These are phyloP conservation scores for Coprinopsis sp. DNA, from an alignment of 768 basidiomycete genomes.

Conservation along the genomic window DNA sequence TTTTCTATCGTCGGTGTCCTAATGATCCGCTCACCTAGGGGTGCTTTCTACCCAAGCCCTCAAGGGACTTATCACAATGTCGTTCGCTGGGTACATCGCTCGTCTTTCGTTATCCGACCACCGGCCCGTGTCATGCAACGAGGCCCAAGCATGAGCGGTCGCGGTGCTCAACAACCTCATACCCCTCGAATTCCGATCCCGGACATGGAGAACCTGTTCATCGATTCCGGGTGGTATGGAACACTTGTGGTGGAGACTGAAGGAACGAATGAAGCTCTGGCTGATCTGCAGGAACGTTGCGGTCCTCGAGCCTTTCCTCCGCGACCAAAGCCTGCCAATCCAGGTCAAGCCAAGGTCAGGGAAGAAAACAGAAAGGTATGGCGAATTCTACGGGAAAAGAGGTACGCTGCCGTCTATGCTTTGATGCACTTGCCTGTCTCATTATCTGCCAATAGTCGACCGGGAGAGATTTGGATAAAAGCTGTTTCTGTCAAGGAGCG, in stretches of 20 bases:
- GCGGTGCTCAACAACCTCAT: constrained; percentile 14
- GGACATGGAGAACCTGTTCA: constrained; percentile 46
- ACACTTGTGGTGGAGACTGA: constrained; percentile 81
- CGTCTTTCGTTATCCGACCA: constrained; percentile 65
- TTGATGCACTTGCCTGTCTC: constrained; percentile 6
- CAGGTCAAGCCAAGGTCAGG: constrained; percentile 23
- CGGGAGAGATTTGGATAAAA: constrained; percentile 69
- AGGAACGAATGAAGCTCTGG: constrained; percentile 80
- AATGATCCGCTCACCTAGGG: constrained; percentile 9
- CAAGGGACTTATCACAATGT: constrained; percentile 78
- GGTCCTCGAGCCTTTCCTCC: constrained; percentile 64
- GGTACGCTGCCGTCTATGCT: constrained; percentile 31
- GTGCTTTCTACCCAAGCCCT: constrained; percentile 42
- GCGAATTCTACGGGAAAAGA: constrained; percentile 72
- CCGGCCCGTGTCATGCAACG: constrained; percentile 30
- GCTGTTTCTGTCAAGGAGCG: constrained; percentile 65
- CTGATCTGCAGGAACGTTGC: constrained; percentile 72
- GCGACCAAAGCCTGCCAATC: constrained; percentile 40
- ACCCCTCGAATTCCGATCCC: constrained; percentile 48
- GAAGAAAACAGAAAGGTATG: constrained; percentile 41
- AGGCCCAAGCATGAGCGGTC: constrained; percentile 22
- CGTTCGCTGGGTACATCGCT: constrained; percentile 81
- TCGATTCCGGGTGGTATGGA: constrained; percentile 82
- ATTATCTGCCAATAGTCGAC: constrained; percentile 44
- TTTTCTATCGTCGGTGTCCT: not conserved